Base-by-base conservation (phyloP, 116 monocot species). In the Dioscorea cayenensis region DNA sequence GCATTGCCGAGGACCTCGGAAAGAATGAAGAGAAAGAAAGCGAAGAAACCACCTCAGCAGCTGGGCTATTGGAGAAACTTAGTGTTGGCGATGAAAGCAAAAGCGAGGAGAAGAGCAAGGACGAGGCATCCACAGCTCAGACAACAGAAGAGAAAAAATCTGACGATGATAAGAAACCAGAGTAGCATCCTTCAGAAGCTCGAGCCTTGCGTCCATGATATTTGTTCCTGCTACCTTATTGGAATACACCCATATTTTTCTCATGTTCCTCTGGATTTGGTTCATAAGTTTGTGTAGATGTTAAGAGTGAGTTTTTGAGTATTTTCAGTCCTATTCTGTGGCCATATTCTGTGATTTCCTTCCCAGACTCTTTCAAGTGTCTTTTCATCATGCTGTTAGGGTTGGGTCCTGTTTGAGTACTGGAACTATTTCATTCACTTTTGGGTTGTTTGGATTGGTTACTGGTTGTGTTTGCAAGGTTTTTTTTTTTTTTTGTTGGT, bases 1-100 rank as follows among this genome's bases (percentile, higher is more conserved):
- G 72, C 28, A 69, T 78, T 29, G 78, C 75, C 52, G 83, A 83
- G 37, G 67, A 75, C 63, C 71, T 75, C 49, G 74, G 64, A 3
- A 70, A 48, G 51, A 23, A 51, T 20, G 82, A 78, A 43, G 74
- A 70, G 18, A 70, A 78, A 70, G 60, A 59, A 36, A 62, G 60
- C 48, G 43, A 38, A 36, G 62, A 61, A 25, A 61, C 37, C 8
- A 37, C 59, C 3, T 16, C 36, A 2, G 36, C 72, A 38, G 72
- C 72, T 16, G 37, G 22, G 2, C 20, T 72, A 4, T 21, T 72
- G 20, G 36, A 72, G 20, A 72, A 36, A 23, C 35, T 72, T 37
- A 63, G 20, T 43, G 62, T 72, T 21, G 38, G 58, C 8, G 61
- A 18, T 0, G n/a, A n/a, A 18, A 37, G 23, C 60, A 62, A 72